A percentile compares a stretch with the other conserved stretches of the same genome.
phyloP scores from a whole-genome alignment of 345 rosid species.

The Linum trigynum region DNA sequence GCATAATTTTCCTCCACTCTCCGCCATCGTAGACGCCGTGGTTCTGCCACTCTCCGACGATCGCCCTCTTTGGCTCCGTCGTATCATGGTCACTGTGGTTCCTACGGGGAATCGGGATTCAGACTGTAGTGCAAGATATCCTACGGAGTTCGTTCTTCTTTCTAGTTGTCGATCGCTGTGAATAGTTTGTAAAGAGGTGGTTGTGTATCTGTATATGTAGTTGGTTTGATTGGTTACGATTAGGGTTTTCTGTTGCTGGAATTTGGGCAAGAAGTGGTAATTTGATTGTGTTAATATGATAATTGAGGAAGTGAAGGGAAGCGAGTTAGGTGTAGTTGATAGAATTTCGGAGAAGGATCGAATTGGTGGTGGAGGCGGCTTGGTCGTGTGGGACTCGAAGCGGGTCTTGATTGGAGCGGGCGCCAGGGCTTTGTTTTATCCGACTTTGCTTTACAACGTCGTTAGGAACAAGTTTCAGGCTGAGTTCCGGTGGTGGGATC shows the following conservation, averaged over 20 bases:
- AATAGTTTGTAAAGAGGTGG: not conserved
- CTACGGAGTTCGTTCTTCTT: not conserved
- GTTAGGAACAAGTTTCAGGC: constrained; percentile 81
- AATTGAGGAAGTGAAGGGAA: constrained; percentile 65
- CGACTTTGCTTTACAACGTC: constrained; percentile 81
- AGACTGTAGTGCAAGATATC: not conserved
- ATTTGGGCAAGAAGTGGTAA: no score
- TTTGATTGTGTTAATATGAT: constrained; percentile 36
- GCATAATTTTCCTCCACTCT: not conserved
- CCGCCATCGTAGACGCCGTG: not conserved
- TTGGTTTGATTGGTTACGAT: not conserved
- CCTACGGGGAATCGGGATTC: not conserved
- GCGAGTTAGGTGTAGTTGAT: constrained; percentile 21
- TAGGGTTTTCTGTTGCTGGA: not conserved
- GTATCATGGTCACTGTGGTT: not conserved
- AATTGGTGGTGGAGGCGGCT: constrained; percentile 16
- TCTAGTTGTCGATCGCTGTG: not conserved
- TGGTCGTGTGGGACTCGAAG: constrained; percentile 36
- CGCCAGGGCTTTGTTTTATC: constrained; percentile 87
- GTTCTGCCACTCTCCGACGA: not conserved
- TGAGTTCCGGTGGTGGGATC: constrained; percentile 98
- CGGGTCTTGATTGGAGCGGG: constrained; percentile 81
- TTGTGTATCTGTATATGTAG: not conserved
- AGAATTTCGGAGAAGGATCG: constrained; percentile 23
- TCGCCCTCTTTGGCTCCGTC: not conserved